A percentile compares a stretch with the other conserved stretches of the same genome.
These are phyloP conservation scores for Ceratorhiza oryzae-sativae DNA, from an alignment of 1,284 basidiomycete genomes.

Conservation along the genomic window DNA sequence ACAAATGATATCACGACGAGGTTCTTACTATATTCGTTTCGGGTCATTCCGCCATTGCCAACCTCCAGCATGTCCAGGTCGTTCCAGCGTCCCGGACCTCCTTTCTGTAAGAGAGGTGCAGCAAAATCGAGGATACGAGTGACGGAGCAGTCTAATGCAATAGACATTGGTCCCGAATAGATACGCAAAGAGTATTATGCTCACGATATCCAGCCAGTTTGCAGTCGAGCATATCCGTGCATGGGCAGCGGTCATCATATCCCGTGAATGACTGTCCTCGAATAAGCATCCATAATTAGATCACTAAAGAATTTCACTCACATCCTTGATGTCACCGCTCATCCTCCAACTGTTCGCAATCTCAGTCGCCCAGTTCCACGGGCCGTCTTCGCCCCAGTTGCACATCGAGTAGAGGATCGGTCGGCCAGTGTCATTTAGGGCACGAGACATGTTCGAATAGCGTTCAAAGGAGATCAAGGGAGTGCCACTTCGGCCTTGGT, in stretches of 20 bases:
- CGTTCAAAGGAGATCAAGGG: slow-evolving; percentile 54
- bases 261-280: slow-evolving; percentile 52
- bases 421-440: slow-evolving; percentile 57
- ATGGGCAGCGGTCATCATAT: slow-evolving; percentile 57
- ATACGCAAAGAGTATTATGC: slow-evolving; percentile 1
- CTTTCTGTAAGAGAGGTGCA: slow-evolving; percentile 54
- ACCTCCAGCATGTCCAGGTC: slow-evolving; percentile 58
- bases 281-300: slow-evolving; percentile 6
- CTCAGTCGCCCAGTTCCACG: slow-evolving; percentile 58
- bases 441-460: slow-evolving; percentile 60
- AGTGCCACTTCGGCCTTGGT: slow-evolving; percentile 56
- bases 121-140: slow-evolving; percentile 47
- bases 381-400: slow-evolving; percentile 57
- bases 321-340: slow-evolving; percentile 56
- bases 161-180: too few relatives aligned
- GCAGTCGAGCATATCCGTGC: slow-evolving; percentile 54
- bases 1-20: background rate
- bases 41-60: slow-evolving; percentile 56
- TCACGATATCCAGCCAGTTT: slow-evolving; percentile 53
- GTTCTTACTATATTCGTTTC: slow-evolving; percentile 46
- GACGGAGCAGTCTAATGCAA: slow-evolving; percentile 44
- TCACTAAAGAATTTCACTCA: slow-evolving; percentile 41
- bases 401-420: slow-evolving; percentile 63
- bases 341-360: slow-evolving; percentile 60
- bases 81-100: slow-evolving; percentile 54